A percentile compares a stretch with the other conserved stretches of the same genome.
These are phyloP conservation scores for Aspergillus hortae DNA, from an alignment of 2,329 filamentous ascomycete species.

Conservation along the genomic window DNA sequence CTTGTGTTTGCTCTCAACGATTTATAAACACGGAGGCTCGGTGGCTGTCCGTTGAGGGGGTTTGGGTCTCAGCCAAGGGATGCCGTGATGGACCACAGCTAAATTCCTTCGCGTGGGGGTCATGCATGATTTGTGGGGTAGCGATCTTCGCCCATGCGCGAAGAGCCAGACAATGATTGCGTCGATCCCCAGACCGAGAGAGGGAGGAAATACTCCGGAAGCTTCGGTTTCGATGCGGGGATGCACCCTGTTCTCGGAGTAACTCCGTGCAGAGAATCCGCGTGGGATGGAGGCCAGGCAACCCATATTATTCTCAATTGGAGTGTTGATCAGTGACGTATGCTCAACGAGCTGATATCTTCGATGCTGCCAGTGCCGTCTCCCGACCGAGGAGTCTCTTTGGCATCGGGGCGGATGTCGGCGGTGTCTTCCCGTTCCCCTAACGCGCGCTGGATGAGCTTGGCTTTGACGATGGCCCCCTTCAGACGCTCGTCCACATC, in stretches of 20 bases:
- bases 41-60: not conserved
- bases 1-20: too few species aligned
- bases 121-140: not conserved
- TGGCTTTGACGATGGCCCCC: slow-evolving; percentile 76
- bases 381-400: slow-evolving; percentile 25
- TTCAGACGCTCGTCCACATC: slow-evolving; percentile 89
- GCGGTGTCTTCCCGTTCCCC: slow-evolving; percentile 43
- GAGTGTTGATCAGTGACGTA: slow-evolving; percentile 30
- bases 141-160: slow-evolving; percentile 1
- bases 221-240: not conserved
- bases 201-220: not conserved
- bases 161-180: not conserved
- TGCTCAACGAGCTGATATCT: slow-evolving; percentile 42
- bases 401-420: slow-evolving; percentile 25
- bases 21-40: too few species aligned
- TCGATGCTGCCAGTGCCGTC: slow-evolving; percentile 46
- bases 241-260: slow-evolving; percentile 1
- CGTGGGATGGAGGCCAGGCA: not conserved
- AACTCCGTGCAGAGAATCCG: not conserved
- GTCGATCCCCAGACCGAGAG: not conserved
- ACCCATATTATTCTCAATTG: not conserved
- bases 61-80: not conserved
- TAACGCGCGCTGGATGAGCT: slow-evolving; percentile 73
- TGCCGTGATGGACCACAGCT: not conserved
- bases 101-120: slow-evolving; percentile 1